phyloP scores from a whole-genome alignment of 306 rosid species.

The Comarum palustre region DNA sequence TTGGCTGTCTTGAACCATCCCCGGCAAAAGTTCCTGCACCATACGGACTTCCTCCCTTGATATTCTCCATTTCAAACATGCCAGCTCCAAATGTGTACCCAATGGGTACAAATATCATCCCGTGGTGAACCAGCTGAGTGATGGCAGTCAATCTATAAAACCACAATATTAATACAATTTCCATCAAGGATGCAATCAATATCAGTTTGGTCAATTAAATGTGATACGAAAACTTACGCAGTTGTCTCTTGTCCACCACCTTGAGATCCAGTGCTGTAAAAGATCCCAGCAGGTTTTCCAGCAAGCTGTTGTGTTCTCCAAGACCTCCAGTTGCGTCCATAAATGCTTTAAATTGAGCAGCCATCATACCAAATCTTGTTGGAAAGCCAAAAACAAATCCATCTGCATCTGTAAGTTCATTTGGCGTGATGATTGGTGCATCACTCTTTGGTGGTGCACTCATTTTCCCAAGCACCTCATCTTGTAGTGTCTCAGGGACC shows the following conservation, averaged over 20 bases:
- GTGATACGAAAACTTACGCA: conserved; percentile 54
- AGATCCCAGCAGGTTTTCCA: conserved; percentile 92
- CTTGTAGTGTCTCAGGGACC: conserved; percentile 81
- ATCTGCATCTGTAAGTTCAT: conserved; percentile 79
- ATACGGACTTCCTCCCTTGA: conserved; percentile 94
- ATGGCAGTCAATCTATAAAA: conserved; percentile 78
- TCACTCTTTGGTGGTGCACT: conserved; percentile 95
- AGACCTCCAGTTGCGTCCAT: conserved; percentile 83
- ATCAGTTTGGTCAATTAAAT: not conserved
- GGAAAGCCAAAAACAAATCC: conserved; percentile 91
- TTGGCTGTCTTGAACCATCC: conserved; percentile 86
- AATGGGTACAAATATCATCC: conserved; percentile 85
- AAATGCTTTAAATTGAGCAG: conserved; percentile 94
- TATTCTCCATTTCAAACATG: conserved; percentile 93
- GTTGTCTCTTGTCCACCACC: conserved; percentile 99
- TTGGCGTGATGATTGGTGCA: conserved; percentile 59
- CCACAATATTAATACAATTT: conserved; percentile 4
- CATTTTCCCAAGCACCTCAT: conserved; percentile 84
- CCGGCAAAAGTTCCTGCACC: conserved; percentile 95
- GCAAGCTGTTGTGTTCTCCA: conserved; percentile 92
- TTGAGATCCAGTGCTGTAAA: conserved; percentile 93
- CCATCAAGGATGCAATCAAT: not conserved
- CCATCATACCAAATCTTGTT: conserved; percentile 97
- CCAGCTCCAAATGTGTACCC: conserved; percentile 91
- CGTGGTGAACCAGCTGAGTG: conserved; percentile 93